Evolutionary conservation across 179 eudicot species (phyloP).

Genomic region (Camellia oleifera): DNA sequence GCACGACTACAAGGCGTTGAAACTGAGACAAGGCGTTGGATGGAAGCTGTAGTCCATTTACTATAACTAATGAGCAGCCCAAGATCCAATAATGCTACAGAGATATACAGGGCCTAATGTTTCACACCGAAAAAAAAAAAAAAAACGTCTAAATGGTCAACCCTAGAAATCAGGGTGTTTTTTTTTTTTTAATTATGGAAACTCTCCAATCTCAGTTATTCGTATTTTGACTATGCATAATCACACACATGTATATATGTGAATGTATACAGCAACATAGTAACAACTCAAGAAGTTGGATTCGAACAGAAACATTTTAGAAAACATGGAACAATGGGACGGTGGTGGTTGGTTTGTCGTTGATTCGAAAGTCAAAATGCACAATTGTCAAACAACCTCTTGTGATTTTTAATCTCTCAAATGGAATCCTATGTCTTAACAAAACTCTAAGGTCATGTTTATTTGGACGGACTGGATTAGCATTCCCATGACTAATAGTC

Average conservation of each 20-base stretch:
- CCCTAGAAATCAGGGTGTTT: conserved; percentile 22
- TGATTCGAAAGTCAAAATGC: neutral
- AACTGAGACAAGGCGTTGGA: conserved; percentile 14
- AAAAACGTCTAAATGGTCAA: conserved; percentile 17
- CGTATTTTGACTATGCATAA: neutral
- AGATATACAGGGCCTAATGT: neutral
- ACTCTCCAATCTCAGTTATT: conserved; percentile 3
- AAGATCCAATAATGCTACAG: conserved; percentile 26
- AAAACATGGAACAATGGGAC: no score
- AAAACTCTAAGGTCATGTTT: no score
- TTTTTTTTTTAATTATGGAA: neutral
- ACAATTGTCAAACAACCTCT: neutral
- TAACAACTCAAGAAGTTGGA: no score
- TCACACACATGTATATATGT: neutral
- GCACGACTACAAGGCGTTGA: conserved; percentile 29
- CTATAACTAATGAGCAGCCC: conserved; percentile 4
- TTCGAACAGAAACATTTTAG: no score
- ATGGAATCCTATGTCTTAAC: no score
- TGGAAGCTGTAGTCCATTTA: neutral
- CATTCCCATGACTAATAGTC: no score
- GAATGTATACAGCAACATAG: neutral
- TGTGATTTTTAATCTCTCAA: no score
- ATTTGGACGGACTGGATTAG: no score
- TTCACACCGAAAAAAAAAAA: neutral
- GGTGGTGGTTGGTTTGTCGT: neutral